Conservation (phyloP, 371 early-diverging fungal genomes). For the Mucor indicus region DNA sequence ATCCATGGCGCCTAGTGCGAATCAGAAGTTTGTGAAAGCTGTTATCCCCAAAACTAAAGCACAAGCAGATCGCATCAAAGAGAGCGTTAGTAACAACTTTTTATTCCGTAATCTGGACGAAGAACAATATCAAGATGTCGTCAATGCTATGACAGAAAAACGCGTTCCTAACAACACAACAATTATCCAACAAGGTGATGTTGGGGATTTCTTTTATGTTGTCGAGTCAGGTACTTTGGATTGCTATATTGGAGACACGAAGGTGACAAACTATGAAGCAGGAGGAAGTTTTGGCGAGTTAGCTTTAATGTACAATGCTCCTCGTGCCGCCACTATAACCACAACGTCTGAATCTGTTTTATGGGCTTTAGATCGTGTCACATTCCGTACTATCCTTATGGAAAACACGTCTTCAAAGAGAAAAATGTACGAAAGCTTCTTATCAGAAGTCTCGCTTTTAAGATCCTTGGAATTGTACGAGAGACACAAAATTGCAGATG, state of each 20-base stretch:
- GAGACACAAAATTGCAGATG: slow-evolving; percentile 94
- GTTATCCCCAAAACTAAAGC: slow-evolving; percentile 86
- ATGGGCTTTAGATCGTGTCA: slow-evolving; percentile 96
- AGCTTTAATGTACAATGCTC: slow-evolving; percentile 97
- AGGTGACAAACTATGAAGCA: slow-evolving; percentile 77
- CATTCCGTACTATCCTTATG: slow-evolving; percentile 93
- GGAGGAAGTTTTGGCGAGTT: slow-evolving; percentile 96
- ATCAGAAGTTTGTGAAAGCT: slow-evolving; percentile 74
- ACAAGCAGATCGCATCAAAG: slow-evolving; percentile 80
- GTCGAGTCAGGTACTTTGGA: slow-evolving; percentile 96
- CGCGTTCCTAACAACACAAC: slow-evolving; percentile 65
- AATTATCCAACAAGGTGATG: slow-evolving; percentile 94
- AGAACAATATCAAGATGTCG: slow-evolving; percentile 92
- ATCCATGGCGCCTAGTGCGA: slow-evolving; percentile 89
- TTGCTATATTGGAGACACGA: slow-evolving; percentile 71
- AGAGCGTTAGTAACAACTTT: slow-evolving; percentile 85
- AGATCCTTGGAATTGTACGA: slow-evolving; percentile 86
- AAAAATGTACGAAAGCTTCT: slow-evolving; percentile 90
- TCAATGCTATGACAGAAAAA: slow-evolving; percentile 96
- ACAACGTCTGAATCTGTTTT: slow-evolving; percentile 81
- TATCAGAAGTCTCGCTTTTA: slow-evolving; percentile 86
- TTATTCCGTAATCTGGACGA: slow-evolving; percentile 93
- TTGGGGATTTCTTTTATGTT: slow-evolving; percentile 97
- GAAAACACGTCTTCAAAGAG: slow-evolving; percentile 90
- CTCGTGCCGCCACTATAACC: slow-evolving; percentile 95